Conservation (phyloP, 805 yeast species). For the Candida golubevii region DNA sequence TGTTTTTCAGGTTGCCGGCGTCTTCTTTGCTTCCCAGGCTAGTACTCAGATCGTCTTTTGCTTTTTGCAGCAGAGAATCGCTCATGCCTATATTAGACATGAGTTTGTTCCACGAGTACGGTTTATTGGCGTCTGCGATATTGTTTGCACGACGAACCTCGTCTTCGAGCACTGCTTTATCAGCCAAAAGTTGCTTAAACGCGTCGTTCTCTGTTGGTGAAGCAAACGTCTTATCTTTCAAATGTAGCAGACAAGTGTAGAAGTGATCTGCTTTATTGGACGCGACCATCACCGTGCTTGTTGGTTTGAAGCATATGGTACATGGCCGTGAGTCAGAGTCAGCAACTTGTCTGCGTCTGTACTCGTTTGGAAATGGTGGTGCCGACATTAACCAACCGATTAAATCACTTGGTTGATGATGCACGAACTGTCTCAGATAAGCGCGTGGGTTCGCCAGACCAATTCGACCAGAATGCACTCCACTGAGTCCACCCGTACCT, state of each 20-base stretch:
- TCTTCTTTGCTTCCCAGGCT: slow-evolving; percentile 18
- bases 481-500: slow-evolving; percentile 5
- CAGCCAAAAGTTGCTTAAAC: slow-evolving; percentile 24
- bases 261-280: slow-evolving; percentile 48
- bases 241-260: slow-evolving; percentile 46
- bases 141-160: slow-evolving; percentile 19
- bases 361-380: slow-evolving; percentile 31
- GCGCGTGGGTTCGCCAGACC: not conserved
- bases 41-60: slow-evolving; percentile 11
- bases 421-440: too few relatives aligned
- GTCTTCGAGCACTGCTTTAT: slow-evolving; percentile 18
- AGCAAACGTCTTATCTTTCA: slow-evolving; percentile 47
- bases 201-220: slow-evolving; percentile 31
- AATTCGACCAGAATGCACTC: not conserved
- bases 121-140: slow-evolving; percentile 26
- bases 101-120: slow-evolving; percentile 33
- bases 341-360: slow-evolving; percentile 41
- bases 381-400: slow-evolving; percentile 5
- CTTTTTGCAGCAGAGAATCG: slow-evolving; percentile 10
- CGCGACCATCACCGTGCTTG: slow-evolving; percentile 43
- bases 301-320: slow-evolving; percentile 47
- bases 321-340: slow-evolving; percentile 43
- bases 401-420: too few relatives aligned
- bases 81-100: slow-evolving; percentile 17
- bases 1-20: slow-evolving; percentile 16